Percentiles rank a stretch among this genome's conserved stretches.
Conservation (phyloP, 164 flowering plant genomes). For the Piper longum region DNA sequence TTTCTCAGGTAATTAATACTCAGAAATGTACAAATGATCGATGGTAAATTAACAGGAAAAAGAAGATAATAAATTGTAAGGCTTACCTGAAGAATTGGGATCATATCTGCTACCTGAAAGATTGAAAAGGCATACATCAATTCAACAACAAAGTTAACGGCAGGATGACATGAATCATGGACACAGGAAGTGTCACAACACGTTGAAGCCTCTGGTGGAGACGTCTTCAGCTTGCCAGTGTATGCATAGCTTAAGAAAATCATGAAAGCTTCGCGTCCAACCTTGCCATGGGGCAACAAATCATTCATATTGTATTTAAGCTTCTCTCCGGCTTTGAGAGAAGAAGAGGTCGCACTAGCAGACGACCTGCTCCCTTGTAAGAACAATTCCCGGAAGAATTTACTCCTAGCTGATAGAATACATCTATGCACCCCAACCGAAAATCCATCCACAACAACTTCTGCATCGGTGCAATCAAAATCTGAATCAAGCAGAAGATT, state of each 20-base stretch:
- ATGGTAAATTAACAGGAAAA: neutral
- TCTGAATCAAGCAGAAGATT: constrained; percentile 27
- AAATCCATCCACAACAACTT: constrained; percentile 39
- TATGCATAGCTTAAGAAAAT: constrained; percentile 50
- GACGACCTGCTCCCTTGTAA: constrained; percentile 12
- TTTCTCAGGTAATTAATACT: neutral
- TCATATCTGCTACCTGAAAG: constrained; percentile 58
- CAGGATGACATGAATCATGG: constrained; percentile 62
- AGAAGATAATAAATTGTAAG: neutral
- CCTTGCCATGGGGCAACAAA: constrained; percentile 42
- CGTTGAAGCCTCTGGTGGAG: constrained; percentile 47
- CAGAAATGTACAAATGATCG: neutral
- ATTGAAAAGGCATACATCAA: constrained; percentile 49
- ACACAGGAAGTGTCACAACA: constrained; percentile 50
- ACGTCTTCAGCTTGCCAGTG: constrained; percentile 50
- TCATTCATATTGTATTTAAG: constrained; percentile 35
- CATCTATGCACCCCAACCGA: constrained; percentile 50
- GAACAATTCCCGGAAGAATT: constrained; percentile 41
- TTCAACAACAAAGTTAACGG: constrained; percentile 48
- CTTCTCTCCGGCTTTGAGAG: constrained; percentile 20
- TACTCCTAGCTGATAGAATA: constrained; percentile 53
- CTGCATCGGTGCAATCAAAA: constrained; percentile 43
- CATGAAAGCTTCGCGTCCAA: constrained; percentile 54
- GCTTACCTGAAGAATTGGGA: constrained; percentile 53
- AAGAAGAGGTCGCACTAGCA: neutral